Evolutionary conservation across 257 asterid genomes (phyloP).

Genomic region (Nicotiana noctiflora): DNA sequence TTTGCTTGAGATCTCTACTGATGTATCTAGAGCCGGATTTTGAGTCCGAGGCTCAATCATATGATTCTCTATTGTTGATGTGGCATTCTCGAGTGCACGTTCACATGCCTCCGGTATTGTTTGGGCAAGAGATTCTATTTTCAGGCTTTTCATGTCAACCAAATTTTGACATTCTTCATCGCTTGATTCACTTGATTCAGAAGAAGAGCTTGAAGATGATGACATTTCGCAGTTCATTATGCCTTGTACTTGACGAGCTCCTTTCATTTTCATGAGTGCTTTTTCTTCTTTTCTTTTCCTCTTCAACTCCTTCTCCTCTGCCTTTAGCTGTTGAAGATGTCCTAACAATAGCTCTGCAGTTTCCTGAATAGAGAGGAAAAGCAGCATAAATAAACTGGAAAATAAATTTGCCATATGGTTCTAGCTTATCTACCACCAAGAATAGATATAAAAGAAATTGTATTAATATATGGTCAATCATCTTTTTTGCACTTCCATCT

Average conservation of each 20-base stretch:
- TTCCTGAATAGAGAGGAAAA: constrained; percentile 29
- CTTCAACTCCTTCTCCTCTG: constrained; percentile 42
- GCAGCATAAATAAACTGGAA: background rate
- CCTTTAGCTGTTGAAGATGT: constrained; percentile 43
- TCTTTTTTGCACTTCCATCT: background rate
- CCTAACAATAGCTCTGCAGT: constrained; percentile 44
- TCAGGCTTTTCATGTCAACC: constrained; percentile 28
- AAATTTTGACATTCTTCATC: constrained; percentile 65
- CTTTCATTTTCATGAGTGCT: constrained; percentile 17
- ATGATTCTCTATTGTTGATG: background rate
- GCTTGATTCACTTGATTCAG: constrained; percentile 75
- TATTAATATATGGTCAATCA: background rate
- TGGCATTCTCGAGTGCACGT: constrained; percentile 18
- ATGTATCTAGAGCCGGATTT: background rate
- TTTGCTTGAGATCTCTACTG: background rate
- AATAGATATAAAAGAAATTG: background rate
- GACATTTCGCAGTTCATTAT: constrained; percentile 11
- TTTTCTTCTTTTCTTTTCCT: constrained; percentile 43
- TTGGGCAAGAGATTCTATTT: background rate
- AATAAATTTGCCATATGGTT: background rate
- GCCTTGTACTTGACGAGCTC: constrained; percentile 12
- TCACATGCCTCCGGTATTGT: background rate
- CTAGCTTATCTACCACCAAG: background rate
- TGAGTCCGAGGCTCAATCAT: background rate
- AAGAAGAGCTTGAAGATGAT: constrained; percentile 45